phyloP scores from a whole-genome alignment of 495 filamentous ascomycete species.

The Mytilinidion resinicola region DNA sequence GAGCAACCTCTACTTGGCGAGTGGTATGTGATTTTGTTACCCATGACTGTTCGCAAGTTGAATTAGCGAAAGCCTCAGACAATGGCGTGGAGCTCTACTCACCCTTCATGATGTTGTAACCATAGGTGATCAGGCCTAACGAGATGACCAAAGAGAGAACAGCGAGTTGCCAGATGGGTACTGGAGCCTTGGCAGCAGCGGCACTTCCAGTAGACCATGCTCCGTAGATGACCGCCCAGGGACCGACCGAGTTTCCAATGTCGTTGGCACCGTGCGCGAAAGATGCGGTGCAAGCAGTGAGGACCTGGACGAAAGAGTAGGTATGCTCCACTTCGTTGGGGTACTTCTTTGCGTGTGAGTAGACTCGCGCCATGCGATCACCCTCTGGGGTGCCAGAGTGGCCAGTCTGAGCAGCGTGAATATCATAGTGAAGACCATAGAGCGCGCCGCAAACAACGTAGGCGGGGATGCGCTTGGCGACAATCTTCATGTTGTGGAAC shows the following conservation, averaged over 20 bases:
- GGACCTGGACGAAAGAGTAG: conserved; percentile 68
- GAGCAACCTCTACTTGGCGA: conserved; percentile 55
- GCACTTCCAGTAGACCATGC: conserved; percentile 55
- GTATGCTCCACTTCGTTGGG: conserved; percentile 71
- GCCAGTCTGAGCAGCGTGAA: conserved; percentile 61
- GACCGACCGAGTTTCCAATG: conserved; percentile 69
- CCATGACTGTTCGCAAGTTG: conserved; percentile 34
- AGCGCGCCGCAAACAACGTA: conserved; percentile 48
- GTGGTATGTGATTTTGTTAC: conserved; percentile 63
- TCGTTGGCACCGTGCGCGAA: conserved; percentile 81
- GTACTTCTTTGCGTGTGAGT: conserved; percentile 55
- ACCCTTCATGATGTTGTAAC: conserved; percentile 64
- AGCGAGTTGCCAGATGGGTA: conserved; percentile 48
- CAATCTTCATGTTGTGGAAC: conserved; percentile 52
- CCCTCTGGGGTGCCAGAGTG: conserved; percentile 60
- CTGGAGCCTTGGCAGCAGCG: conserved; percentile 43
- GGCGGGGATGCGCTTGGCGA: conserved; percentile 56
- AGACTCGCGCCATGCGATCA: conserved; percentile 53
- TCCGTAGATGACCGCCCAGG: conserved; percentile 62
- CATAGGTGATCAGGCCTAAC: conserved; percentile 55
- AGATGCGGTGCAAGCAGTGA: conserved; percentile 68
- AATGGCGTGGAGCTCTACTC: not conserved
- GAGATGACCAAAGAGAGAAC: conserved; percentile 44
- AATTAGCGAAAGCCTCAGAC: not conserved
- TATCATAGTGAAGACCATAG: conserved; percentile 68